phyloP scores from a whole-genome alignment of 1,139 yeast species.

The Pichia kudriavzevii region DNA sequence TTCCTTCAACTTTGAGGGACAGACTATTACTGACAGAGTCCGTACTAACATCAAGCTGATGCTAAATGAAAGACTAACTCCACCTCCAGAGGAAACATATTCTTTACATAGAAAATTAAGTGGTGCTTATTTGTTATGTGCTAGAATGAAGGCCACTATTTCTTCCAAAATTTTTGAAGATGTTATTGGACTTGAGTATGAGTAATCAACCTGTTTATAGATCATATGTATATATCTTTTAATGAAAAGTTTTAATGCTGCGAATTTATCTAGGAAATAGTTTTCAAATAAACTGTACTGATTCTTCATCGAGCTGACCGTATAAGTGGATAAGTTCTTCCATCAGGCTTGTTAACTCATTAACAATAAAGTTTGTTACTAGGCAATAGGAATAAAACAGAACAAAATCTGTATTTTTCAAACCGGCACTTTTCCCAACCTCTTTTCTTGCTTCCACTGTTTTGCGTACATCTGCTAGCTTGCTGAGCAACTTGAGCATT shows the following conservation, averaged over 20 bases:
- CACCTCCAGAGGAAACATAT: conserved; percentile 98
- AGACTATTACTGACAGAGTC: conserved; percentile 90
- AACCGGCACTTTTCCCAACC: conserved; percentile 23
- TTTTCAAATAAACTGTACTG: conserved; percentile 11
- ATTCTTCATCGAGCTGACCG: conserved; percentile 37
- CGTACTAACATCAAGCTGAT: conserved; percentile 77
- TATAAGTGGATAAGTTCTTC: conserved; percentile 46
- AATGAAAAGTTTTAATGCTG: neutral
- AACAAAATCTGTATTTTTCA: conserved; percentile 63
- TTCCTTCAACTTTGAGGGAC: conserved; percentile 66
- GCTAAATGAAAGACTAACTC: conserved; percentile 86
- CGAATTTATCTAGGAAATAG: neutral
- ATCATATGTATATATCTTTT: neutral
- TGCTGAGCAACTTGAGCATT: conserved; percentile 58
- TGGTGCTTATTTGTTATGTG: conserved; percentile 88
- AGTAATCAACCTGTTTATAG: conserved; percentile 8
- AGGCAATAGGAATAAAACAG: conserved; percentile 66
- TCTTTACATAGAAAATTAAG: conserved; percentile 90
- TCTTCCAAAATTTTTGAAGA: conserved; percentile 77
- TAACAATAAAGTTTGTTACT: conserved; percentile 61
- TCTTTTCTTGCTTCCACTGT: conserved; percentile 18
- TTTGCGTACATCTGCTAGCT: conserved; percentile 47
- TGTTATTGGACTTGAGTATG: conserved; percentile 44
- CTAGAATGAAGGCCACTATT: conserved; percentile 74
- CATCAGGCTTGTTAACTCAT: conserved; percentile 55